phyloP scores from a whole-genome alignment of 305 asterid genomes.

The Solanum hybrid region DNA sequence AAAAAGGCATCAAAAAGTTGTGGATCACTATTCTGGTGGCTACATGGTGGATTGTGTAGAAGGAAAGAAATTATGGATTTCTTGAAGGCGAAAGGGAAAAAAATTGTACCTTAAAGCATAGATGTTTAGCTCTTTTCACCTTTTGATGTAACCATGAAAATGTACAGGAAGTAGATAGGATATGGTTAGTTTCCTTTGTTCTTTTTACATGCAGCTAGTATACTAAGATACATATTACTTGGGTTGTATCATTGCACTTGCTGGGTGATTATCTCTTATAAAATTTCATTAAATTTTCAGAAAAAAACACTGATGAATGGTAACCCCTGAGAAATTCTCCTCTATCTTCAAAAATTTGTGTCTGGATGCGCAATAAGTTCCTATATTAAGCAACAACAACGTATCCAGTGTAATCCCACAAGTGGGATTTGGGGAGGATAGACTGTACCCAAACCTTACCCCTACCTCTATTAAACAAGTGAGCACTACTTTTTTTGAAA shows the following conservation, averaged over 20 bases:
- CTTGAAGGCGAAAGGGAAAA: not conserved
- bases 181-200: not conserved
- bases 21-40: not conserved
- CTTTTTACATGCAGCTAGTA: not conserved
- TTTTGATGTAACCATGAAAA: not conserved
- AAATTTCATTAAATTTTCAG: not conserved
- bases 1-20: not conserved
- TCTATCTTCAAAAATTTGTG: not conserved
- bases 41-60: not conserved
- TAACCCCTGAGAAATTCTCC: not conserved
- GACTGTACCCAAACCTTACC: not conserved
- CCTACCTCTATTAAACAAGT: not conserved
- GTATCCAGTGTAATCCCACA: not conserved
- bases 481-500: not conserved
- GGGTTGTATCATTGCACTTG: not conserved
- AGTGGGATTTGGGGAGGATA: not conserved
- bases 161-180: not conserved
- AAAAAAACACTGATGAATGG: not conserved
- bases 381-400: not conserved
- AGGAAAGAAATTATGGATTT: not conserved
- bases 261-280: not conserved
- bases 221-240: not conserved
- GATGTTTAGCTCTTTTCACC: not conserved
- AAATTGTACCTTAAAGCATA: not conserved
- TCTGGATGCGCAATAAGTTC: not conserved